Evolutionary conservation across 352 stramenopile genomes (phyloP).

Genomic region (Peronospora belbahrii): DNA sequence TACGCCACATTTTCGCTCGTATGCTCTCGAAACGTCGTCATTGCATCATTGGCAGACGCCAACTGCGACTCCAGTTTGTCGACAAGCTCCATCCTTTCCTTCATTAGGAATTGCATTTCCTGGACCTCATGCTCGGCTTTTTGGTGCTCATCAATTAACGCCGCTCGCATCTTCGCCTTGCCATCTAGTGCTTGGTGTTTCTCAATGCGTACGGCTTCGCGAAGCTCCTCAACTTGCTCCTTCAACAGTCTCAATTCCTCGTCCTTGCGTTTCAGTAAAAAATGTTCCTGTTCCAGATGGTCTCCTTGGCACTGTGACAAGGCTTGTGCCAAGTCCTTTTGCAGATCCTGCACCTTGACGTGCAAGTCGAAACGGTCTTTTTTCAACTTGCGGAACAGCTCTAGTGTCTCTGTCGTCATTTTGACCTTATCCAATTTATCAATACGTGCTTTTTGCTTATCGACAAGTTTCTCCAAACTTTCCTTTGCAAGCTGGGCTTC

Average conservation of each 20-base stretch:
- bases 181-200: constrained; percentile 23
- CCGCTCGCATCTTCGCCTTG: constrained; percentile 27
- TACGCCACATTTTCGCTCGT: constrained; percentile 41
- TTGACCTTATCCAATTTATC: constrained; percentile 79
- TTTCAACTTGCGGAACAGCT: constrained; percentile 66
- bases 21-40: constrained; percentile 17
- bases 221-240: constrained; percentile 37
- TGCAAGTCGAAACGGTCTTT: constrained; percentile 45
- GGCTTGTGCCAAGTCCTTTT: constrained; percentile 25
- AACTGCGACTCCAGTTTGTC: constrained; percentile 33
- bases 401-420: constrained; percentile 68
- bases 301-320: constrained; percentile 3
- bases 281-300: constrained; percentile 15
- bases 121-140: constrained; percentile 46
- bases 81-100: constrained; percentile 40
- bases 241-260: constrained; percentile 35
- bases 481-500: constrained; percentile 36
- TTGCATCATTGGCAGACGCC: constrained; percentile 21
- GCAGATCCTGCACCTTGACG: constrained; percentile 28
- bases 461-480: constrained; percentile 35
- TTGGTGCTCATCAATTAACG: constrained; percentile 34
- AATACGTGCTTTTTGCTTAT: constrained; percentile 53
- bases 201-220: constrained; percentile 25
- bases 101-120: constrained; percentile 39
- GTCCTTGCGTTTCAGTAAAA: constrained; percentile 29